Conservation (phyloP, 2,329 filamentous ascomycete species). For the Colletotrichum sp. region DNA sequence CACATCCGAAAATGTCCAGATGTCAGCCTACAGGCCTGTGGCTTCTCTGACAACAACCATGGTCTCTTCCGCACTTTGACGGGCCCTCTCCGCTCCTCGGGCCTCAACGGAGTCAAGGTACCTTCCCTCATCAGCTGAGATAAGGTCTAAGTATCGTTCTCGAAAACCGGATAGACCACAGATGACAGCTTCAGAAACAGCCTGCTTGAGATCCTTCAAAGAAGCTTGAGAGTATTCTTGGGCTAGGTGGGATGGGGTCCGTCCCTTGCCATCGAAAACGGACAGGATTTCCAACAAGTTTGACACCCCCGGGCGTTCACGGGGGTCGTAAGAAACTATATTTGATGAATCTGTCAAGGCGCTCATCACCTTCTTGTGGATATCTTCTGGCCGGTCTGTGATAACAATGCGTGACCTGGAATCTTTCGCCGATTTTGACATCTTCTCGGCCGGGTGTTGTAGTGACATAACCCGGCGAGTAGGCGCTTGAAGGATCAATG, state of each 20-base stretch:
- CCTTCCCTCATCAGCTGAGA: constrained; percentile 50
- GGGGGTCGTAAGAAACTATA: constrained; percentile 74
- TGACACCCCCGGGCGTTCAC: constrained; percentile 77
- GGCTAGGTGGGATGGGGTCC: constrained; percentile 46
- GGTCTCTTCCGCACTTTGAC: constrained; percentile 61
- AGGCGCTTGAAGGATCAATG: constrained; percentile 56
- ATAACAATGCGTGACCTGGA: constrained; percentile 81
- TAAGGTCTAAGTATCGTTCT: constrained; percentile 58
- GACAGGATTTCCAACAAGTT: constrained; percentile 86
- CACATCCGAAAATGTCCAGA: neutral
- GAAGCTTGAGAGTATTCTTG: constrained; percentile 39
- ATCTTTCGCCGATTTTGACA: constrained; percentile 88
- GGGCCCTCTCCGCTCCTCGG: constrained; percentile 66
- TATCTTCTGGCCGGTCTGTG: constrained; percentile 70
- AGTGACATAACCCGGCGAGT: constrained; percentile 91
- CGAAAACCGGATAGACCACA: constrained; percentile 59
- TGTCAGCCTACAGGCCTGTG: constrained; percentile 48
- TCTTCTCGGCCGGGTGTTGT: constrained; percentile 77
- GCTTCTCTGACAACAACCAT: constrained; percentile 59
- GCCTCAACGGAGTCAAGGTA: constrained; percentile 63
- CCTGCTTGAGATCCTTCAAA: constrained; percentile 48
- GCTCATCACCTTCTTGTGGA: constrained; percentile 71
- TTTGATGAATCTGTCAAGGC: constrained; percentile 79
- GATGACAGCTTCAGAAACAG: constrained; percentile 64
- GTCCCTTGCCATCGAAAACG: constrained; percentile 60